These are phyloP conservation scores for Pichia nanzhaoensis DNA, from an alignment of 805 yeast genomes.

Conservation along the genomic window DNA sequence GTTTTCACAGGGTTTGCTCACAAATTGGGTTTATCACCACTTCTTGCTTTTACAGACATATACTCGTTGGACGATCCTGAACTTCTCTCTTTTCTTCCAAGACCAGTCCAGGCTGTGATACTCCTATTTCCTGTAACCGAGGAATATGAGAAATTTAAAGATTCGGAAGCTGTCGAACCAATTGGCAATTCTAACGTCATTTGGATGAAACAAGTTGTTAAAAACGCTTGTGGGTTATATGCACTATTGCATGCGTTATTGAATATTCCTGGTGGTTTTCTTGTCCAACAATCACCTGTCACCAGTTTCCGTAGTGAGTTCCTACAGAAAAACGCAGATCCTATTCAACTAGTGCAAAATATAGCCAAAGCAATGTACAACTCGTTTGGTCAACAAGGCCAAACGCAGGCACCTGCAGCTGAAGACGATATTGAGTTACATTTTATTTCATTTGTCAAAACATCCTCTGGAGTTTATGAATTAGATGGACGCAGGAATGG, in stretches of 20 bases:
- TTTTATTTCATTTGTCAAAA: constrained; percentile 65
- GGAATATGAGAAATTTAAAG: constrained; percentile 47
- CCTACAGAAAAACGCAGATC: constrained; percentile 17
- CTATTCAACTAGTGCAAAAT: constrained; percentile 19
- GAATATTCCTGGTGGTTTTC: constrained; percentile 41
- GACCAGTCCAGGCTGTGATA: constrained; percentile 73
- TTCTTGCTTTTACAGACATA: constrained; percentile 67
- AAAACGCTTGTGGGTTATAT: constrained; percentile 89
- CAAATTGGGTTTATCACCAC: constrained; percentile 57
- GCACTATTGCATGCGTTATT: constrained; percentile 64
- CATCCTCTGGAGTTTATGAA: constrained; percentile 58
- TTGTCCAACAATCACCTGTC: constrained; percentile 32
- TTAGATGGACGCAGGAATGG: constrained; percentile 85
- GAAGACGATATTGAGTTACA: constrained; percentile 56
- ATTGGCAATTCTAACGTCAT: constrained; percentile 24
- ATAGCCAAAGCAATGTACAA: constrained; percentile 31
- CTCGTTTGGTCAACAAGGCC: constrained; percentile 46
- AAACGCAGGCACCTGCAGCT: constrained; percentile 61
- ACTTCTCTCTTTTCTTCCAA: constrained; percentile 70
- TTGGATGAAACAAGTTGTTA: constrained; percentile 85
- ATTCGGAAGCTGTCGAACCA: neutral
- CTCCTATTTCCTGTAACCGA: constrained; percentile 75
- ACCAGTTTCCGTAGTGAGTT: constrained; percentile 22
- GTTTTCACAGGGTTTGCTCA: constrained; percentile 67
- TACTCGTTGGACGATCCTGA: constrained; percentile 81